phyloP scores from a whole-genome alignment of 805 yeast genomes.

The Cyberlindnera japonica region DNA sequence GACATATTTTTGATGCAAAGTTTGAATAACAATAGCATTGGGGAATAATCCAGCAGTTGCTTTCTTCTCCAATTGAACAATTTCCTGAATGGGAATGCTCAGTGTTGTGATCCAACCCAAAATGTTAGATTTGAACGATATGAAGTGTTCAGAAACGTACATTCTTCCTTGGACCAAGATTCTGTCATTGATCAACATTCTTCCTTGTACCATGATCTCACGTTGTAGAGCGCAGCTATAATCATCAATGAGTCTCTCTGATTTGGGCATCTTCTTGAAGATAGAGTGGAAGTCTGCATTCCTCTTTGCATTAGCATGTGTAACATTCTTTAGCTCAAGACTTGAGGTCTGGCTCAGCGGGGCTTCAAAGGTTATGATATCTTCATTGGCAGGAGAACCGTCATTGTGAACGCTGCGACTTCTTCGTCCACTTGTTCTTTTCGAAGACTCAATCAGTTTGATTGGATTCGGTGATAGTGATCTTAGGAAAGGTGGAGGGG shows the following conservation, averaged over 20 bases:
- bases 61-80: conserved; percentile 72
- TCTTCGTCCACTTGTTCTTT: background rate
- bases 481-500: conserved; percentile 16
- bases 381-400: conserved; percentile 4
- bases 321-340: conserved; percentile 18
- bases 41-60: conserved; percentile 87
- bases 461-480: conserved; percentile 18
- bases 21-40: conserved; percentile 58
- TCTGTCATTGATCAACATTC: conserved; percentile 68
- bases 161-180: conserved; percentile 70
- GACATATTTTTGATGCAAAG: conserved; percentile 52
- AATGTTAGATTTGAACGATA: conserved; percentile 84
- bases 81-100: conserved; percentile 69
- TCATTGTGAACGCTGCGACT: conserved; percentile 9
- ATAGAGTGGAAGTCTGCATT: conserved; percentile 74
- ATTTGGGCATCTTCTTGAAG: conserved; percentile 62
- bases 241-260: conserved; percentile 77
- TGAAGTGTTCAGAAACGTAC: conserved; percentile 68
- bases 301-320: conserved; percentile 53
- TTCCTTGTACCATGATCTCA: conserved; percentile 80
- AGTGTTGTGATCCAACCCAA: conserved; percentile 89
- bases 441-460: background rate
- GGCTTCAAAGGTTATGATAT: conserved; percentile 8
- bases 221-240: conserved; percentile 85
- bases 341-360: conserved; percentile 6